These are phyloP conservation scores for Colletotrichum siamense DNA, from an alignment of 2,329 filamentous ascomycete genomes.

Conservation along the genomic window DNA sequence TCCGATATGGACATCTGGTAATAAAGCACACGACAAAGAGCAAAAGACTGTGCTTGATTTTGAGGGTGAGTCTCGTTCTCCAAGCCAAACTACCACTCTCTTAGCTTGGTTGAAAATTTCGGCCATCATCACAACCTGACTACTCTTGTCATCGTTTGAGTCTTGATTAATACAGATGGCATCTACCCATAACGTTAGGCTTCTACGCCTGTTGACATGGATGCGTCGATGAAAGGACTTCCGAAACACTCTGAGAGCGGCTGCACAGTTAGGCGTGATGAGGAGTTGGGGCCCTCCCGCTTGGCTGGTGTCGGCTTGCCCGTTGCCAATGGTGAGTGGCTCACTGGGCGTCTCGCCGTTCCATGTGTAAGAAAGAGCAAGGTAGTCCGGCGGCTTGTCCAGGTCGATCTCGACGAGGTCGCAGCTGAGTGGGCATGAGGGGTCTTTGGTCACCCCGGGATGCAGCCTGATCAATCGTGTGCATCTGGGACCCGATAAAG, in stretches of 20 bases:
- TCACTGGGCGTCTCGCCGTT: not conserved
- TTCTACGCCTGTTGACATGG: not conserved
- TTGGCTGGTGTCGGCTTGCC: accelerated
- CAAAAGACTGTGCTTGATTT: accelerated
- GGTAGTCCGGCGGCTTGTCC: not conserved
- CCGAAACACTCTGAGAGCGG: not conserved
- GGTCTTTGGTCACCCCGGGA: accelerated
- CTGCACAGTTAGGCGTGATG: not conserved
- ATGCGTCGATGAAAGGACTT: not conserved
- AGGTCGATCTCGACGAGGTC: accelerated
- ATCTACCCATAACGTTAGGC: accelerated
- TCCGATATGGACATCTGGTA: accelerated
- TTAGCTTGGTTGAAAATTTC: not conserved
- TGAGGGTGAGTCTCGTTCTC: accelerated
- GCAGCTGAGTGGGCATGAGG: not conserved
- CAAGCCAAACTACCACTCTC: not conserved
- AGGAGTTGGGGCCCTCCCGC: accelerated
- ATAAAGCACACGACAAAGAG: accelerated
- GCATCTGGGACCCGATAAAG: not conserved
- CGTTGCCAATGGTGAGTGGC: not conserved
- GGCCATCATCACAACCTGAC: not conserved
- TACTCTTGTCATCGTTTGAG: not conserved
- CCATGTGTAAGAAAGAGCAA: not conserved
- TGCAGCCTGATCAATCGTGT: not conserved
- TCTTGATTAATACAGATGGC: not conserved